Evolutionary conservation across 352 stramenopile species (phyloP), one percentile per base, ranked within the genome.

Genomic region (Globisporangium perplexum): DNA sequence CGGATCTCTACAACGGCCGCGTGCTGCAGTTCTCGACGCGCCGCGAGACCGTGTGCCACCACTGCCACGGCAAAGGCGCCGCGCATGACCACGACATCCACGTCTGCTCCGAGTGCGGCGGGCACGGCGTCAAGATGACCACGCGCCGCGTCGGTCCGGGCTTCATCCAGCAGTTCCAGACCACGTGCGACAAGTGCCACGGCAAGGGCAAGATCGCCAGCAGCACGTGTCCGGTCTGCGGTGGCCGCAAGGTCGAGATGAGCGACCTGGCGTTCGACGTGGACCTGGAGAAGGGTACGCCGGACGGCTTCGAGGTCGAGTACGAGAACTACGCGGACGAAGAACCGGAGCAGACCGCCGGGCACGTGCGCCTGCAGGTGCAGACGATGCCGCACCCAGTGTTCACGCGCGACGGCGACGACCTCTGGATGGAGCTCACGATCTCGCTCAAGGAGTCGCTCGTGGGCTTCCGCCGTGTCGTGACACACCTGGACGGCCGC

Each of bases 1-100:
- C 97, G 12, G 90, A 99, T 65, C 66, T 99, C 38, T 99, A 99
- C 81, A 91, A 95, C 44, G 97, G 97, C 50, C 92, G 97, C 54
- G 84, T 83, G 31, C 83, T 98, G 53, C 88, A 98, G 61, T 94
- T 98, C 24, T 87, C 92, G 31, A 97, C 98, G 59, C 81, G 95
- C 22, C 86, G 96, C 30, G 77, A 89, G 75, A 95, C 91, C 4
- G 66, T 98, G 48, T 99, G 95, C 68, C 73, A 93, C 18, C 93
- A 98, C 68, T 98, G 94, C 71, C 79, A 95, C 93, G 83, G 93
- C 65, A 72, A 86, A 51, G 80, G 84, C 57, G 77, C 85, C 6
- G 81, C 86, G 53, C 75, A 98, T 59, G 97, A 96, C 41, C 87
- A 98, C 53, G 75, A 91, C 46, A 68, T 91, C 50, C 96, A 96